phyloP scores from a whole-genome alignment of 23 red algal species.

The Chondrus crispus region DNA sequence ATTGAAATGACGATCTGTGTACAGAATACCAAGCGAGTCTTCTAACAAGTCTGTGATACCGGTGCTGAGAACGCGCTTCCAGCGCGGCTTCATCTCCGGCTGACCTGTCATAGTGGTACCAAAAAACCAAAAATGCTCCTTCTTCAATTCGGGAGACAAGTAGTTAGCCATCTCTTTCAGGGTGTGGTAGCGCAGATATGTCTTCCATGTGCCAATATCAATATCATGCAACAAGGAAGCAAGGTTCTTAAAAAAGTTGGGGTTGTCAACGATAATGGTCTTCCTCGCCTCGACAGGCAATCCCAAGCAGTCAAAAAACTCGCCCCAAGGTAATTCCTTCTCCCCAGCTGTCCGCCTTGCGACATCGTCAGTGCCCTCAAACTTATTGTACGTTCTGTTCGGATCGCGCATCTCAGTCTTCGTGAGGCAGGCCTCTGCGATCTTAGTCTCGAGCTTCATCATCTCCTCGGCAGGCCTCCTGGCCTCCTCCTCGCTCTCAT shows the following conservation, averaged over 20 bases:
- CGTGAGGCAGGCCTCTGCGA: constrained; percentile 66
- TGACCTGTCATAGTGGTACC: constrained; percentile 66
- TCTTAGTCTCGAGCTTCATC: constrained; percentile 69
- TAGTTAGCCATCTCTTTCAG: constrained; percentile 30
- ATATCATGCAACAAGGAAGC: constrained; percentile 33
- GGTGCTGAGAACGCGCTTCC: constrained; percentile 59
- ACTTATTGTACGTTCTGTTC: constrained; percentile 67
- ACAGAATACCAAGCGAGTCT: constrained; percentile 59
- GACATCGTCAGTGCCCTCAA: constrained; percentile 39
- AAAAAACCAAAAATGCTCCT: constrained; percentile 61
- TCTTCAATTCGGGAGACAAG: not conserved
- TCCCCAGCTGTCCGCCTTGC: not conserved
- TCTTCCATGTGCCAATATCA: constrained; percentile 6
- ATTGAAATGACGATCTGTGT: constrained; percentile 55
- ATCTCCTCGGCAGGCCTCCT: constrained; percentile 26
- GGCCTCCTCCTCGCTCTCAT: not conserved
- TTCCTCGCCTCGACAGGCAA: constrained; percentile 10
- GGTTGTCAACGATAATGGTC: constrained; percentile 61
- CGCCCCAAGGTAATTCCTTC: constrained; percentile 28
- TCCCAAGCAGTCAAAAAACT: constrained; percentile 44
- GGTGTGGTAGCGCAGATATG: constrained; percentile 52
- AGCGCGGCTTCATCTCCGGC: constrained; percentile 57
- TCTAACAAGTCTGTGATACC: constrained; percentile 41
- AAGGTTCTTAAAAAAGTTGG: constrained; percentile 34
- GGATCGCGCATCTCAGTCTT: constrained; percentile 78